Evolutionary conservation across 495 filamentous ascomycete genomes (phyloP).

Genomic region (Margaritispora aquatica): DNA sequence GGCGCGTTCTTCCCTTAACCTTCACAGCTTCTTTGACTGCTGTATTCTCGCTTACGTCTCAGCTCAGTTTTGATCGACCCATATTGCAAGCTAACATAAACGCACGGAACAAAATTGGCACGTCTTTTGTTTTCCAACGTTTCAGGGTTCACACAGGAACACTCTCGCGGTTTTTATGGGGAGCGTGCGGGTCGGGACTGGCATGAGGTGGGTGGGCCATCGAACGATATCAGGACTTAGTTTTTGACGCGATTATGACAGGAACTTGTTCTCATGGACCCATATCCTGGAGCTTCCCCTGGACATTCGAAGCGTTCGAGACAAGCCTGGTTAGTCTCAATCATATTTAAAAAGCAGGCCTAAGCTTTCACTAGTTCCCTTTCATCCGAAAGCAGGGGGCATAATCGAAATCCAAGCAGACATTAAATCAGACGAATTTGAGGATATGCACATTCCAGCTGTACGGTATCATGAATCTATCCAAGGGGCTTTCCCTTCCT

Average conservation of each 20-base stretch:
- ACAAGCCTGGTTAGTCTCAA: neutral
- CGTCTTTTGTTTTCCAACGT: neutral
- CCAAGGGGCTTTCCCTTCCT: conserved; percentile 25
- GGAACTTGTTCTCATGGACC: neutral
- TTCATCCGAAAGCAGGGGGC: neutral
- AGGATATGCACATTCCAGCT: neutral
- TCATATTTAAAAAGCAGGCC: neutral
- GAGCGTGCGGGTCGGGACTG: neutral
- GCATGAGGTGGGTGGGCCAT: neutral
- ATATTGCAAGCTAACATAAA: neutral
- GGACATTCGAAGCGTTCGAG: neutral
- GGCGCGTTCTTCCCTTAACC: conserved; percentile 8
- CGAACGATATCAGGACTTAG: neutral
- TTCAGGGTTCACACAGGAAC: neutral
- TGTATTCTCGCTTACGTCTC: neutral
- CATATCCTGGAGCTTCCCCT: neutral
- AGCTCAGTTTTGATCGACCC: neutral
- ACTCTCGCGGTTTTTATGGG: neutral
- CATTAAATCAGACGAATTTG: neutral
- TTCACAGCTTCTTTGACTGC: neutral
- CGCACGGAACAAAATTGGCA: neutral
- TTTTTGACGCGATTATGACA: neutral
- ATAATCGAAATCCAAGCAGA: neutral
- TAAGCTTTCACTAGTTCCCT: neutral
- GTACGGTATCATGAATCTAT: neutral